Base-by-base conservation (phyloP, 208 protist species). In the Leishmania aethiopica region DNA sequence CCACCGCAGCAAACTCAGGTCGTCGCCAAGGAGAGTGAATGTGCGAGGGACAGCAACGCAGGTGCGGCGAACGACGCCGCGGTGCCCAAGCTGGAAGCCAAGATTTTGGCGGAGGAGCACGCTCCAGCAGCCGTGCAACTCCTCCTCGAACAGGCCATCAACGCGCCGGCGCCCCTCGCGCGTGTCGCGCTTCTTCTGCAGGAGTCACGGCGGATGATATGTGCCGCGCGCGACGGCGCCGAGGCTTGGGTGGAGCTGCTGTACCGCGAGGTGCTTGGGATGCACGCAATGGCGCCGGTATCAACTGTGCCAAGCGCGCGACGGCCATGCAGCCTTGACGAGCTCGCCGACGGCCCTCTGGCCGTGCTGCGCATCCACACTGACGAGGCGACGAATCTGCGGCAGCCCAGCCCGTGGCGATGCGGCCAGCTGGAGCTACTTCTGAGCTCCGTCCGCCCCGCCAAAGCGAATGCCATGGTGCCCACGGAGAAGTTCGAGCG, bases 371-470 rank as follows among this genome's bases (percentile, higher is more conserved):
- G 19, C 25, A 13, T 32, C 7, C 49, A 32, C 35, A 42, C 13
- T 35, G 55, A 66, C n/a, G 32, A 40, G 25, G 55, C 25, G 11
- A 8, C 42, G 1, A n/a, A 1, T 19, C 0, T 32, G 51, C 66
- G n/a, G 47, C 47, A 2, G 17, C 82, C 82, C 0, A 85, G 82
- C 64, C 72, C 60, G 11, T 85, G 82, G 82, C 82, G 60, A 2
- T 85, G 82, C 62, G 60, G 82, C 2, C 71, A 82, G 59, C 51
- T 93, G 57, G 92, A 95, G 74, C 22, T 95, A 10, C 76, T 89
- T 25, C 77, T 96, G 51, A 77, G 81, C 60, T 78, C 73, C 53
- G 77, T 96, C 17, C 86, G 90, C 80, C 82, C 79, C 80, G 75
- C 72, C 57, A 32, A 40, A 60, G n/a, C 75, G 6, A 49, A 37